phyloP scores from a whole-genome alignment of 2,329 filamentous ascomycete genomes.

The Fusarium devonianum region DNA sequence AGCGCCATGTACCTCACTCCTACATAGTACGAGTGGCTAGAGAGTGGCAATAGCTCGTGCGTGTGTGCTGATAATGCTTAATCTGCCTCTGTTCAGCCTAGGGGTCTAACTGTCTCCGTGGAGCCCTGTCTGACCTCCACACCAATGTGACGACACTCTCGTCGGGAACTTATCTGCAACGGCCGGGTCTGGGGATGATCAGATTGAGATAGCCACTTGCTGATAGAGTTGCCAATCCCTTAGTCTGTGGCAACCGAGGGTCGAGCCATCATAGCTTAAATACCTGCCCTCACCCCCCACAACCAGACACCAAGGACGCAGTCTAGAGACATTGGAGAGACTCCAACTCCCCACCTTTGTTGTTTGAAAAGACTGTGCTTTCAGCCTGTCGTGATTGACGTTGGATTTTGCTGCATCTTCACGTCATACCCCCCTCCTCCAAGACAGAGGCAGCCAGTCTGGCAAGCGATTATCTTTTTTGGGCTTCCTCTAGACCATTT shows the following conservation, averaged over 20 bases:
- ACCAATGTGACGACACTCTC: too few species aligned
- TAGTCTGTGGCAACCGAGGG: slow-evolving; percentile 6
- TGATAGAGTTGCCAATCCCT: slow-evolving; percentile 13
- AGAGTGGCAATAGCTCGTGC: slow-evolving; percentile 1
- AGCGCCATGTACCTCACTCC: slow-evolving; percentile 1
- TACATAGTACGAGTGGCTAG: not conserved
- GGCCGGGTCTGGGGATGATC: slow-evolving; percentile 33
- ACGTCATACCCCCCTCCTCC: slow-evolving; percentile 31
- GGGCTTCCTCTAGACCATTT: slow-evolving; percentile 10
- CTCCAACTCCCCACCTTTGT: slow-evolving; percentile 14
- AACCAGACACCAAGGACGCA: slow-evolving; percentile 9
- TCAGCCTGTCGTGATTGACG: slow-evolving; percentile 12
- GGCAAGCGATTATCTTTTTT: slow-evolving; percentile 8
- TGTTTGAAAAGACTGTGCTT: slow-evolving; percentile 15
- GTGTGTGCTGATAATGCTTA: too few species aligned
- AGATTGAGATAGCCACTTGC: slow-evolving; percentile 29
- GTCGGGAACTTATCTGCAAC: slow-evolving; percentile 37
- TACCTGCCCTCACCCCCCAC: slow-evolving; percentile 30
- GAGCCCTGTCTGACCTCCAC: slow-evolving; percentile 15
- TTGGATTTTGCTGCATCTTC: slow-evolving; percentile 25
- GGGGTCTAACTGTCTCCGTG: too few species aligned
- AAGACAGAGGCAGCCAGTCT: slow-evolving; percentile 1
- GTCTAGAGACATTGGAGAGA: slow-evolving; percentile 28
- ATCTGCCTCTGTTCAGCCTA: too few species aligned
- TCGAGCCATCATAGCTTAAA: slow-evolving; percentile 32